These are phyloP conservation scores for Backusella mclennaniae DNA, from an alignment of 192 early-diverging fungal species.

Conservation along the genomic window DNA sequence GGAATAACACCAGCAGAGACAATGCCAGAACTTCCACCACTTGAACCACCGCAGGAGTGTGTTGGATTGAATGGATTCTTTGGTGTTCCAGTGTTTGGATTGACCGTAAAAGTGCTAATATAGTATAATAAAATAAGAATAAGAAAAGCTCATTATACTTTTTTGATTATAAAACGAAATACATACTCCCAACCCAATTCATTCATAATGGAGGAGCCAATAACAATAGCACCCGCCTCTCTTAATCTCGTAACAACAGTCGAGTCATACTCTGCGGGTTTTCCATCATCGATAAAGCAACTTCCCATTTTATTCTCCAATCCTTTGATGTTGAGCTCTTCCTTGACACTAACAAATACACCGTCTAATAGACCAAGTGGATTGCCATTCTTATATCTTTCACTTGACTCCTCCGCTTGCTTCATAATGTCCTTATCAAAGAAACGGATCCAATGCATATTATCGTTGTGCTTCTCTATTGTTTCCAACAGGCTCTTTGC, in stretches of 20 bases:
- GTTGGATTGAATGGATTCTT: slow-evolving; percentile 60
- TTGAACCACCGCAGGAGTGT: slow-evolving; percentile 69
- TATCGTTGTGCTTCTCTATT: slow-evolving; percentile 19
- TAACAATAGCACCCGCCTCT: slow-evolving; percentile 59
- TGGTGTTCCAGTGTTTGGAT: slow-evolving; percentile 57
- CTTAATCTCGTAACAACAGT: slow-evolving; percentile 47
- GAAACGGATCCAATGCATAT: slow-evolving; percentile 18
- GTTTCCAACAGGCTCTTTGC: slow-evolving; percentile 28
- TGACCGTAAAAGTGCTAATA: slow-evolving; percentile 57
- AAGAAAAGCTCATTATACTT: slow-evolving; percentile 4
- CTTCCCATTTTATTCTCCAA: slow-evolving; percentile 59
- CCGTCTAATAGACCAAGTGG: slow-evolving; percentile 69
- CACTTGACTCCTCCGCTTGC: slow-evolving; percentile 56
- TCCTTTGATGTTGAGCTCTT: slow-evolving; percentile 64
- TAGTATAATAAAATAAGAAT: neutral
- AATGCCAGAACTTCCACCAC: slow-evolving; percentile 61
- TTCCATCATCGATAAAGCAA: slow-evolving; percentile 51
- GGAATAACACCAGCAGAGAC: slow-evolving; percentile 67
- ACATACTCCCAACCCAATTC: slow-evolving; percentile 64
- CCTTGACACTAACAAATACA: slow-evolving; percentile 72
- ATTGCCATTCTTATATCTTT: slow-evolving; percentile 44
- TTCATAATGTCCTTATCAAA: slow-evolving; percentile 37
- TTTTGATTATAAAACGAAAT: neutral
- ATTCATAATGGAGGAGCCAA: slow-evolving; percentile 73
- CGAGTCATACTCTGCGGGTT: slow-evolving; percentile 49